Percentiles rank a stretch among this genome's conserved stretches.
Evolutionary conservation across 192 early-diverging fungal genomes (phyloP).

Genomic region (Funneliformis geosporum): DNA sequence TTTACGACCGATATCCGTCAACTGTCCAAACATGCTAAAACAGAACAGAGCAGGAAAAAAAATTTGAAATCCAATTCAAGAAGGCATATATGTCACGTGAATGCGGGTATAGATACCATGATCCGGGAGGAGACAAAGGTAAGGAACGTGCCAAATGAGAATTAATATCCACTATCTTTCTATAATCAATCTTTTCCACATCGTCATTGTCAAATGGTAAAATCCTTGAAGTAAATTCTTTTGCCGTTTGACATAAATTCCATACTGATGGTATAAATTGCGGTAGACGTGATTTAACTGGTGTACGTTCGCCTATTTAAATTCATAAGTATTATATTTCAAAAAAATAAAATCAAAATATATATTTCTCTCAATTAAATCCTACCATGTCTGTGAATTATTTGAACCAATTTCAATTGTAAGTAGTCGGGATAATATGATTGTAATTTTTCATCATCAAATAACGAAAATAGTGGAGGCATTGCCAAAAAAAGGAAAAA

Average conservation of each 20-base stretch:
- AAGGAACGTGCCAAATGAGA: background rate
- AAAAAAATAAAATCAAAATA: background rate
- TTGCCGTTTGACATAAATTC: slow-evolving; percentile 41
- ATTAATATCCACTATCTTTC: background rate
- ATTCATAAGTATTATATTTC: background rate
- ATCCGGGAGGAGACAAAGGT: background rate
- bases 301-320: slow-evolving; percentile 46
- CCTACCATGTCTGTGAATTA: slow-evolving; percentile 50
- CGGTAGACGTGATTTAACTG: slow-evolving; percentile 37
- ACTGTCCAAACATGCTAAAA: slow-evolving; percentile 21
- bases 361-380: background rate
- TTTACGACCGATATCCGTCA: slow-evolving; percentile 42
- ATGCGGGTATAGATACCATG: background rate
- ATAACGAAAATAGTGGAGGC: background rate
- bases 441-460: background rate
- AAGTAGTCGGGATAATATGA: background rate
- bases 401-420: slow-evolving; percentile 36
- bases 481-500: background rate
- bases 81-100: too few species aligned
- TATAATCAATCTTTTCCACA: background rate
- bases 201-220: slow-evolving; percentile 21
- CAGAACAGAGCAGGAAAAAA: too few species aligned
- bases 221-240: slow-evolving; percentile 35
- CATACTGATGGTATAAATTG: slow-evolving; percentile 39
- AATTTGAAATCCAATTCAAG: too few species aligned